Conservation (phyloP, 2,329 filamentous ascomycete genomes). For the Lasiodiplodia sp. region DNA sequence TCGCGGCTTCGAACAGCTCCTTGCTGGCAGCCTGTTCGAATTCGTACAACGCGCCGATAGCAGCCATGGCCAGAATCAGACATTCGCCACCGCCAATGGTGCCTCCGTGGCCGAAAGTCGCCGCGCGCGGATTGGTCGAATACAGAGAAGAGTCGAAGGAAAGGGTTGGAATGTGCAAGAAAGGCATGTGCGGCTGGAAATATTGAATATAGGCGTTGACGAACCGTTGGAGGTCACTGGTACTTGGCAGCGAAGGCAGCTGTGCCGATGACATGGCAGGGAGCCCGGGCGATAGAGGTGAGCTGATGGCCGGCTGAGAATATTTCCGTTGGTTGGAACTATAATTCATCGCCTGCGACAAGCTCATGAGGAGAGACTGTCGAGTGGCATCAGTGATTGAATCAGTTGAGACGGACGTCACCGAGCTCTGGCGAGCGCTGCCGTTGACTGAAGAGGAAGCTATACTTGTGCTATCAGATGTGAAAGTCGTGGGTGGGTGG, state of each 20-base stretch:
- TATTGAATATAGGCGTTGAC: constrained; percentile 89
- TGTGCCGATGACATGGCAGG: constrained; percentile 47
- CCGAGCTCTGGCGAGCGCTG: constrained; percentile 67
- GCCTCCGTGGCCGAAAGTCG: constrained; percentile 62
- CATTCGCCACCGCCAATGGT: constrained; percentile 82
- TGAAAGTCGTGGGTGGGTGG: constrained; percentile 72
- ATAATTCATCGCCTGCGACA: constrained; percentile 66
- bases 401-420: constrained; percentile 67
- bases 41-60: constrained; percentile 88
- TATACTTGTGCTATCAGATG: constrained; percentile 69
- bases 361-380: constrained; percentile 67
- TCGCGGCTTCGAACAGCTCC: constrained; percentile 89
- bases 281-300: constrained; percentile 52
- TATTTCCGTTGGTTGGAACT: constrained; percentile 62
- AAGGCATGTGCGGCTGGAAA: constrained; percentile 95
- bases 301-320: constrained; percentile 64
- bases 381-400: constrained; percentile 72
- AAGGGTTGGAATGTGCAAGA: constrained; percentile 88
- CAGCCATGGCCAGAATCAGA: constrained; percentile 84
- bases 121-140: constrained; percentile 65
- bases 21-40: constrained; percentile 79
- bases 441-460: constrained; percentile 74
- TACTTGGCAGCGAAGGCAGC: constrained; percentile 74
- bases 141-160: constrained; percentile 83
- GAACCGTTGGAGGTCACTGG: constrained; percentile 86